Evolutionary conservation across 192 early-diverging fungal genomes (phyloP).

Genomic region (Coemansia sp.): DNA sequence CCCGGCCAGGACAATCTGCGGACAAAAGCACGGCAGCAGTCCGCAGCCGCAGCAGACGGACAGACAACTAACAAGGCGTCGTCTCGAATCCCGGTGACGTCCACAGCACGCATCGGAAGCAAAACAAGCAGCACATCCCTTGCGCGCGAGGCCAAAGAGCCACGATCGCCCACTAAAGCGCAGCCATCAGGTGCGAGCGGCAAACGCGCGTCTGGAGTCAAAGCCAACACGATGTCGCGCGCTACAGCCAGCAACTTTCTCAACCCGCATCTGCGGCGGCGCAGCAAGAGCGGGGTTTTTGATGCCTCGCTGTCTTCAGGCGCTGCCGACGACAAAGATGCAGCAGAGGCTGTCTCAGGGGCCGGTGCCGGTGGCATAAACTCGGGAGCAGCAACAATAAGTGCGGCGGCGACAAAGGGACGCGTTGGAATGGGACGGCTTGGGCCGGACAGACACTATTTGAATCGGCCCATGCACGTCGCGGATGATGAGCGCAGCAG

Average conservation of each 20-base stretch:
- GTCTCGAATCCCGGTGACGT: constrained; percentile 3
- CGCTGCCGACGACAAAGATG: constrained; percentile 1
- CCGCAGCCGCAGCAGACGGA: neutral
- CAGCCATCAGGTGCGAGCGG: neutral
- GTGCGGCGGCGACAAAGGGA: constrained; percentile 29
- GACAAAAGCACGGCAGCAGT: constrained; percentile 4
- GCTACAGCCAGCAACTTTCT: constrained; percentile 53
- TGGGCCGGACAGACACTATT: constrained; percentile 19
- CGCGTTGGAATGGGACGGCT: constrained; percentile 20
- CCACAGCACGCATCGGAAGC: neutral
- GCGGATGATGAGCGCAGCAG: constrained; percentile 7
- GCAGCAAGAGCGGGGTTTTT: constrained; percentile 51
- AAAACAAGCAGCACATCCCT: constrained; percentile 4
- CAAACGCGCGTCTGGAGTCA: neutral
- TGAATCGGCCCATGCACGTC: constrained; percentile 17
- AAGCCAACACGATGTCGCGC: constrained; percentile 42
- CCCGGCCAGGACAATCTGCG: neutral
- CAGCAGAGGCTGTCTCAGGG: neutral
- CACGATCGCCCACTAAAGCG: neutral
- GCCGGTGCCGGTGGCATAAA: constrained; percentile 5
- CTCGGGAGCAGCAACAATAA: constrained; percentile 36
- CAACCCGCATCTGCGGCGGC: constrained; percentile 41
- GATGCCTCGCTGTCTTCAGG: constrained; percentile 19
- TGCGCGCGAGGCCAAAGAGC: constrained; percentile 10
- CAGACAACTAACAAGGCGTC: neutral